Conservation (phyloP, 2,329 filamentous ascomycete genomes). For the Calonectria naviculata region DNA sequence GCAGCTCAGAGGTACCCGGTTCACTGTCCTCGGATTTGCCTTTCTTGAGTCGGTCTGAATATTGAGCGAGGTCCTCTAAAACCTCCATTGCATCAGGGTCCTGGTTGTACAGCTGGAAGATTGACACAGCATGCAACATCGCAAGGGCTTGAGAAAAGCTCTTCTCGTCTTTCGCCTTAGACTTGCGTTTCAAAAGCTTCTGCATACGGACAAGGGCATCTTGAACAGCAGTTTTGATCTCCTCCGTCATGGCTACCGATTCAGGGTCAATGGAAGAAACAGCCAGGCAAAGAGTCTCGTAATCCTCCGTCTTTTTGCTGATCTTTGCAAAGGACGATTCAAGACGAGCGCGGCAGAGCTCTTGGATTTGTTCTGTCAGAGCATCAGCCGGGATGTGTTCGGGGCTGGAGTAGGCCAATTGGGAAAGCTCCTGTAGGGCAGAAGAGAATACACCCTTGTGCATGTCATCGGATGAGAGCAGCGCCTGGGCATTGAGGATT, state of each 20-base stretch:
- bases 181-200: slow-evolving; percentile 60
- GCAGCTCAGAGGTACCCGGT: slow-evolving; percentile 71
- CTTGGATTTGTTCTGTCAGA: slow-evolving; percentile 63
- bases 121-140: slow-evolving; percentile 84
- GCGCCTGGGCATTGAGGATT: slow-evolving; percentile 53
- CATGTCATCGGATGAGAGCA: slow-evolving; percentile 42
- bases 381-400: slow-evolving; percentile 53
- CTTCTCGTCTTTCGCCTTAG: slow-evolving; percentile 49
- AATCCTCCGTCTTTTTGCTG: slow-evolving; percentile 64
- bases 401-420: slow-evolving; percentile 64
- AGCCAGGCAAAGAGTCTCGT: slow-evolving; percentile 63
- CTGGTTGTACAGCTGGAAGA: slow-evolving; percentile 91
- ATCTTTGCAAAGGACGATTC: slow-evolving; percentile 69
- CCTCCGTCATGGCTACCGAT: slow-evolving; percentile 65
- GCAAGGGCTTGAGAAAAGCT: slow-evolving; percentile 72
- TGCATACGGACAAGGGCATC: slow-evolving; percentile 64
- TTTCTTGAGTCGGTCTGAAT: slow-evolving; percentile 74
- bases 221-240: slow-evolving; percentile 63
- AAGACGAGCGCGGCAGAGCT: slow-evolving; percentile 66
- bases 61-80: slow-evolving; percentile 83
- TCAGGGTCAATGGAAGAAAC: slow-evolving; percentile 64
- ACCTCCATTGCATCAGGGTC: slow-evolving; percentile 87
- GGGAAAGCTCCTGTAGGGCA: slow-evolving; percentile 64
- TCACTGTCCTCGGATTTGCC: slow-evolving; percentile 58
- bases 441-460: slow-evolving; percentile 46